Evolutionary conservation across 202 grass and related monocot genomes (phyloP).

Genomic region (Hordeum pubiflorum): DNA sequence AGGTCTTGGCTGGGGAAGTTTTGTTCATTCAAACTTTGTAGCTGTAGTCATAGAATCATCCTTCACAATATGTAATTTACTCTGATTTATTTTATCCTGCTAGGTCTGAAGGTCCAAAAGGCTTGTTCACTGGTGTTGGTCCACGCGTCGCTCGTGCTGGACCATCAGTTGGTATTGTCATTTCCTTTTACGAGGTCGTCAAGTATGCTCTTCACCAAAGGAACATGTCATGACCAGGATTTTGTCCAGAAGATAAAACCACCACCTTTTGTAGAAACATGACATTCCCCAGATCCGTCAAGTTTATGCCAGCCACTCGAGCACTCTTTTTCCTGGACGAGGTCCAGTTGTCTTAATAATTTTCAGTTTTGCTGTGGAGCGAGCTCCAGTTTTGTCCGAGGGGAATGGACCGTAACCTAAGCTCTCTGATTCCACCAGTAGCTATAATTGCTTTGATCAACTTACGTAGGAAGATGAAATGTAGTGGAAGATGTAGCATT

Average conservation of each 20-base stretch:
- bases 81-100: not conserved
- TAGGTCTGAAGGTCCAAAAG: conserved; percentile 68
- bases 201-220: conserved; percentile 76
- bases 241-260: not conserved
- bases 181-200: conserved; percentile 92
- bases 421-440: not conserved
- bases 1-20: not conserved
- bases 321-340: conserved; percentile 10
- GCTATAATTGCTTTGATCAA: conserved; percentile 1
- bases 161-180: conserved; percentile 88
- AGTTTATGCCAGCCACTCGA: not conserved
- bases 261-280: conserved; percentile 12
- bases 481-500: conserved; percentile 16
- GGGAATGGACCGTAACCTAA: conserved; percentile 21
- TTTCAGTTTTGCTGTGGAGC: conserved; percentile 21
- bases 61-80: not conserved
- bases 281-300: not conserved
- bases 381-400: conserved; percentile 24
- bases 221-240: conserved; percentile 21
- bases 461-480: conserved; percentile 20
- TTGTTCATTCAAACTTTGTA: too few relatives aligned
- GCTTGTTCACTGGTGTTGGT: conserved; percentile 72
- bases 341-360: not conserved
- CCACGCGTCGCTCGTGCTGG: conserved; percentile 86
- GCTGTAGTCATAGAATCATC: not conserved